Conservation (phyloP, 306 rosid species). For the Cucumis cinereus region DNA sequence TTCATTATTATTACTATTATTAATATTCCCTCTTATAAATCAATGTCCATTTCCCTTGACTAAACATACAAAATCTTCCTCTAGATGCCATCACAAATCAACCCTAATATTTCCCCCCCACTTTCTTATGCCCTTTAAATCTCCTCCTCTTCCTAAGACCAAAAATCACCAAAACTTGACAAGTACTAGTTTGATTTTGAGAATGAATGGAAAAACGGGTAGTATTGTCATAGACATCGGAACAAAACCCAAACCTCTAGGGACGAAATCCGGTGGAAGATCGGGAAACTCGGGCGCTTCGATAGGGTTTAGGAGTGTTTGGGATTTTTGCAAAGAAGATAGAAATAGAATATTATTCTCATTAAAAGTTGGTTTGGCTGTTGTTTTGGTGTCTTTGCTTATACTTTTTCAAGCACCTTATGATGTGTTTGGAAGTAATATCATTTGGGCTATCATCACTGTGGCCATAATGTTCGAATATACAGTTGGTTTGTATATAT, state of each 20-base stretch:
- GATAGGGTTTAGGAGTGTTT: conserved; percentile 16
- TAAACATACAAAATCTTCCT: conserved; percentile 16
- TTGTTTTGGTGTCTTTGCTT: conserved; percentile 52
- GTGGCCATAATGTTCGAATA: conserved; percentile 64
- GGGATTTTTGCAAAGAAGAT: conserved; percentile 47
- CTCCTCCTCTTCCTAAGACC: not conserved
- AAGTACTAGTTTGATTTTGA: not conserved
- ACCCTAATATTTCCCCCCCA: not conserved
- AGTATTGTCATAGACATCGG: conserved; percentile 37
- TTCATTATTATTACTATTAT: conserved; percentile 35
- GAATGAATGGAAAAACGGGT: conserved; percentile 43
- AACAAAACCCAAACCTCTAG: conserved; percentile 4
- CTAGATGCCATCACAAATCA: conserved; percentile 21
- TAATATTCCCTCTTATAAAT: conserved; percentile 18
- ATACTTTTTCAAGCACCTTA: conserved; percentile 50
- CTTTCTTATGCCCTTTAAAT: conserved; percentile 23
- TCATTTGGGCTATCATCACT: conserved; percentile 74
- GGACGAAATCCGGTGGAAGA: conserved; percentile 1
- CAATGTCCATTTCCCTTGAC: conserved; percentile 15
- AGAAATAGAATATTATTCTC: conserved; percentile 37
- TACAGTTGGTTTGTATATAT: conserved; percentile 47
- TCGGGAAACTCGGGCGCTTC: conserved; percentile 7
- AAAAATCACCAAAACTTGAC: not conserved
- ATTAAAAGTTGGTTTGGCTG: conserved; percentile 61
- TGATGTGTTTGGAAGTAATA: conserved; percentile 41